Evolutionary conservation across 192 early-diverging fungal genomes (phyloP), one percentile per base, ranked within the genome.

Genomic region (Phlyctochytrium bullatum): DNA sequence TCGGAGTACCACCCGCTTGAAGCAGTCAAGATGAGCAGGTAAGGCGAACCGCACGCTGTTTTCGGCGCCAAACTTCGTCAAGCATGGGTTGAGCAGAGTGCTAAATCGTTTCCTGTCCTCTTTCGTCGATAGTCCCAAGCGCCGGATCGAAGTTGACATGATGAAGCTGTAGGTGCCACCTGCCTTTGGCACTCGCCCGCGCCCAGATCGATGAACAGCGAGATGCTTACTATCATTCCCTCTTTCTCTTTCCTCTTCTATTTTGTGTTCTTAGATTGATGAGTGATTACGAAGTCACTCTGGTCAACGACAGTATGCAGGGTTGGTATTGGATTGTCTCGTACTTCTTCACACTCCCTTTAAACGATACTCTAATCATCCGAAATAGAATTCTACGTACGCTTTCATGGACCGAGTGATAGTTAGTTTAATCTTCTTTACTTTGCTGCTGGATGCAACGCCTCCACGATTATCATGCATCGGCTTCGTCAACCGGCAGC

Each of bases 241-340:
- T 59, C n/a, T n/a, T n/a, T n/a, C 10, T 35, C 61, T 64, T 14
- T 64, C 40, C 40, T 12, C 1, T 61, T 61, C 35, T 34, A 28
- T 60, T 34, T 31, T 16, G 50, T 1, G 29, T 64, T 36, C 32
- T 24, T 78, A 98, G 96, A 62, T 83, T 99, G 12, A 99, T 99
- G 97, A 93, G 93, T 79, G 96, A 99, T 81, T 98, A 98, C 80
- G 95, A 99, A 76, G 96, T 99, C 29, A 94, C 91, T 28, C 88
- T 99, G 34, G 94, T 98, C 51, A 96, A 99, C 73, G 96, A 98
- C 77, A 97, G 92, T 73, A 98, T 99, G 95, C 95, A 99, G 83
- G 80, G 76, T 79, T 61, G n/a, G n/a, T n/a, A n/a, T n/a, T n/a
- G n/a, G n/a, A n/a, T n/a, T n/a, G n/a, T n/a, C n/a, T n/a, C n/a